Evolutionary conservation across 345 rosid species (phyloP), one percentile per base, ranked within the genome.

Genomic region (Kandelia obovata): DNA sequence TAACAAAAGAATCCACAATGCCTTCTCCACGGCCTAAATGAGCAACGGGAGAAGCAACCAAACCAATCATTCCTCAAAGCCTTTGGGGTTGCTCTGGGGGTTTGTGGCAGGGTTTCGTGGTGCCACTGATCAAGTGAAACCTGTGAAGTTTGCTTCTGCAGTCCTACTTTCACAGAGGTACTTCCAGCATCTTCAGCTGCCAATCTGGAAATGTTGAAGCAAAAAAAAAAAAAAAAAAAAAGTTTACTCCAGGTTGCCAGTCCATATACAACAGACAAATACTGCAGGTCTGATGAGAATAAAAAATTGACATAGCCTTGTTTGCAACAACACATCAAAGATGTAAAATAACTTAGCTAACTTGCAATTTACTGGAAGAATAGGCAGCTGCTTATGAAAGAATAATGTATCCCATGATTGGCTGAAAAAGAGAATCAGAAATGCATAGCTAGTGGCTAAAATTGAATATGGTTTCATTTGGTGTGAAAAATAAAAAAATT

Each of bases 1-100:
- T 56, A 56, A 56, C 28, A 27, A 27, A 56, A 56, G 28, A 4
- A 25, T 56, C 31, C 30, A 10, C 59, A 10, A 25, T 9, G 59
- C 31, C 59, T 15, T 56, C 28, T 56, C 59, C 16, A 30, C 20
- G 20, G 66, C 15, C 73, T 62, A 68, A 63, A 73, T n/a, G 77
- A 71, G 72, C 82, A 84, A 53, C 87, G 86, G 0, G 78, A 65
- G 80, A 89, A 84, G 78, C 96, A 85, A 43, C 89, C 77, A 71
- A 87, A 66, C 86, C 89, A 82, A 9, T 83, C 37, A 39, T 52
- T 59, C 7, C 68, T 39, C 5, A 56, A 28, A n/a, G 67, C 62
- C 66, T 71, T 79, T 19, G 47, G 39, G 21, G 68, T 61, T 21
- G 79, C 71, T 57, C 11, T 52, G 0, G 64, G 80, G 6, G 43